Evolutionary conservation across 139 green algal species (phyloP).

Genomic region (Haematococcus lacustris): DNA sequence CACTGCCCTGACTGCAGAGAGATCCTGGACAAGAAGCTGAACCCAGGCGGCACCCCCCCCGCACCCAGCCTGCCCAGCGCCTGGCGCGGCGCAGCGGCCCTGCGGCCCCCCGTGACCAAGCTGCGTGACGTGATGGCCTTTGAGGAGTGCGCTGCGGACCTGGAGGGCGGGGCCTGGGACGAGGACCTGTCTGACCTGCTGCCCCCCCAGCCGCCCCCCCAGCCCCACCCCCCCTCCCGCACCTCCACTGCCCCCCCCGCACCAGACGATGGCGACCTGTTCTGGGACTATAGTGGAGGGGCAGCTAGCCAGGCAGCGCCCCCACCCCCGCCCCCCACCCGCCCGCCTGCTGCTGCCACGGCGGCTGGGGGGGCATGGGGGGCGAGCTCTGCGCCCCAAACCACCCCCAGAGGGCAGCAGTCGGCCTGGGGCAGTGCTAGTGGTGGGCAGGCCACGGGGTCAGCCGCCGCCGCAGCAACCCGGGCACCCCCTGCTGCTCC

Average conservation of each 20-base stretch:
- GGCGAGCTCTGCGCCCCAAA: no score
- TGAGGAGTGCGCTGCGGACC: conserved; percentile 40
- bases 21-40: conserved; percentile 21
- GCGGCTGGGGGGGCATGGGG: no score
- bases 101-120: conserved; percentile 4
- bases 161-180: conserved; percentile 42
- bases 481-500: no score
- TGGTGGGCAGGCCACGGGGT: no score
- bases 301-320: no score
- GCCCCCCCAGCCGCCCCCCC: not conserved
- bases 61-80: conserved; percentile 3
- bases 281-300: conserved; percentile 77
- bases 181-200: conserved; percentile 37
- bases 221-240: conserved; percentile 6
- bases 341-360: no score
- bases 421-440: no score
- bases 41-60: not conserved
- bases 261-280: conserved; percentile 45
- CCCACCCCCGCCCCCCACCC: no score
- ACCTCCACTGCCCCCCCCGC: no score
- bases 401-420: no score
- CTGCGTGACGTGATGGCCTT: conserved; percentile 29
- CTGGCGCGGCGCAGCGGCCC: conserved; percentile 20
- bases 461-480: no score
- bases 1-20: conserved; percentile 15